phyloP scores from a whole-genome alignment of 169 alveolate species.

The Plasmodium sp. region DNA sequence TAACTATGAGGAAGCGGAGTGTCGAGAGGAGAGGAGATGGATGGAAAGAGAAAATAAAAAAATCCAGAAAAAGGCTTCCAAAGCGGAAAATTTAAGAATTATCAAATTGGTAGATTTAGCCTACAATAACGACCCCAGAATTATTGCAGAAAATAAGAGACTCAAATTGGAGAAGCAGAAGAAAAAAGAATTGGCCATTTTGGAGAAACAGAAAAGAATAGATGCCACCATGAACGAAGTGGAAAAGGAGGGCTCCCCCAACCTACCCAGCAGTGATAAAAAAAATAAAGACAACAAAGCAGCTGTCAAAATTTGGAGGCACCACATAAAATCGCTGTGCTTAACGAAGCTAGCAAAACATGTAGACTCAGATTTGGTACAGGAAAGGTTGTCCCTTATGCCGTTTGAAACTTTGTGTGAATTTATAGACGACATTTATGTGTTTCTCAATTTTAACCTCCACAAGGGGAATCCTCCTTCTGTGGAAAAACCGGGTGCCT shows the following conservation, averaged over 20 bases:
- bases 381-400: slow-evolving; percentile 22
- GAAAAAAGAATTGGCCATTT: slow-evolving; percentile 43
- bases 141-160: slow-evolving; percentile 81
- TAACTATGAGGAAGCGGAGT: slow-evolving; percentile 92
- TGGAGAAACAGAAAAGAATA: slow-evolving; percentile 80
- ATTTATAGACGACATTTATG: slow-evolving; percentile 58
- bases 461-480: not conserved
- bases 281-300: slow-evolving; percentile 67
- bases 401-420: slow-evolving; percentile 63
- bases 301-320: slow-evolving; percentile 67
- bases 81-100: slow-evolving; percentile 91
- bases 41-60: slow-evolving; percentile 95
- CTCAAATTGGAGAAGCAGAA: slow-evolving; percentile 82
- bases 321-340: slow-evolving; percentile 76
- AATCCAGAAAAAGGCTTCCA: slow-evolving; percentile 89
- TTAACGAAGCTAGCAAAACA: slow-evolving; percentile 60
- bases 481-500: not conserved
- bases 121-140: slow-evolving; percentile 90
- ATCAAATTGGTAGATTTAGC: slow-evolving; percentile 92
- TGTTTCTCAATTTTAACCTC: slow-evolving; percentile 28
- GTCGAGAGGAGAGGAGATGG: slow-evolving; percentile 95
- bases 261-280: slow-evolving; percentile 76
- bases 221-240: slow-evolving; percentile 80
- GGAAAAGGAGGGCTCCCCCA: slow-evolving; percentile 77
- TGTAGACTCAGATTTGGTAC: slow-evolving; percentile 11